Conservation (phyloP, 805 yeast species). For the Candida ficus region DNA sequence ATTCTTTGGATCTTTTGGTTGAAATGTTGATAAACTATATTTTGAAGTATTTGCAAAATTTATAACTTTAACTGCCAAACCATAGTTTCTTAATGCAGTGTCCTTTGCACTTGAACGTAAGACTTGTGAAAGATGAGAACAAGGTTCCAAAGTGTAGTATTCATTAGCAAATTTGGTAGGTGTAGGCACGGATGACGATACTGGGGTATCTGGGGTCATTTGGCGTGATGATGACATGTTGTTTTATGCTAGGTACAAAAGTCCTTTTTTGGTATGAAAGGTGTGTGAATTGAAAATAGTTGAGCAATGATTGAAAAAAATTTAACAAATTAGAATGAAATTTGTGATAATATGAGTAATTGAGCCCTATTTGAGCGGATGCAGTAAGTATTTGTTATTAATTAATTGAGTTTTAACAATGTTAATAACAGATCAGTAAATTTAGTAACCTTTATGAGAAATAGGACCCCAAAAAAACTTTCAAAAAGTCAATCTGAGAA, state of each 20-base stretch:
- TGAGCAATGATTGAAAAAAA: neutral
- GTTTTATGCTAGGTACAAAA: neutral
- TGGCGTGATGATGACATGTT: neutral
- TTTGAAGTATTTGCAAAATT: slow-evolving; percentile 9
- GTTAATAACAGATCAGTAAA: neutral
- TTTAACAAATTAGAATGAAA: neutral
- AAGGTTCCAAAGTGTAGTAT: slow-evolving; percentile 14
- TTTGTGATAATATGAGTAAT: too few relatives aligned
- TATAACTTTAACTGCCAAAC: slow-evolving; percentile 21
- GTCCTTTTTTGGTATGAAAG: neutral
- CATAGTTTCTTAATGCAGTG: slow-evolving; percentile 24
- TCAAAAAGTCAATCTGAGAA: too few relatives aligned
- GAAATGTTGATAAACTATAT: slow-evolving; percentile 9
- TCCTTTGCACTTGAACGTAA: slow-evolving; percentile 22
- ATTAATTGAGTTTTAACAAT: neutral
- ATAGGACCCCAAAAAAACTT: neutral
- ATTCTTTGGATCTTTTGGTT: slow-evolving; percentile 10
- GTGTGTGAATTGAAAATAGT: too few relatives aligned
- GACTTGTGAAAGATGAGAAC: slow-evolving; percentile 25
- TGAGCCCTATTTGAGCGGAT: too few relatives aligned
- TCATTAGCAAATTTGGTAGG: neutral
- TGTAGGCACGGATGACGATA: neutral
- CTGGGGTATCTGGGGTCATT: neutral
- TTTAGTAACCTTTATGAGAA: neutral
- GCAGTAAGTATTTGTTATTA: too few relatives aligned